Evolutionary conservation across 2,329 filamentous ascomycete species (phyloP).

Genomic region (Pseudocercospora crystallina): DNA sequence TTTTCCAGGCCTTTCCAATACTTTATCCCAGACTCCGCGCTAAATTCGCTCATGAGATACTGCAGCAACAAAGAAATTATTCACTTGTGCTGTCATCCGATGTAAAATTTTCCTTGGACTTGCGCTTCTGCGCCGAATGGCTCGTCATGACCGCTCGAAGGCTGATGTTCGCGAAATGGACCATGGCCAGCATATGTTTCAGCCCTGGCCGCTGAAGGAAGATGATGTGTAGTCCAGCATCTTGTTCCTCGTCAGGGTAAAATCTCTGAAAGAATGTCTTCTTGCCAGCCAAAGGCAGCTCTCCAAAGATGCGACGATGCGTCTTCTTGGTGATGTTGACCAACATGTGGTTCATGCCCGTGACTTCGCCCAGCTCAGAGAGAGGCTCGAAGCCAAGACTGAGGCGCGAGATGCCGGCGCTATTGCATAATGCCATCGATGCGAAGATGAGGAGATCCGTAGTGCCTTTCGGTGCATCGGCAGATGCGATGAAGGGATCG

Average conservation of each 20-base stretch:
- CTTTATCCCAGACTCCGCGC: no score
- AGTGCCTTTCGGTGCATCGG: conserved; percentile 3
- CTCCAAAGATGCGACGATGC: background rate
- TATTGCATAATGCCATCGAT: conserved; percentile 2
- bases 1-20: no score
- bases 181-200: conserved; percentile 6
- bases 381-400: conserved; percentile 1
- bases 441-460: conserved; percentile 7
- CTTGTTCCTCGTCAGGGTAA: conserved; percentile 6
- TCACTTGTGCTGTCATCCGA: no score
- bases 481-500: background rate
- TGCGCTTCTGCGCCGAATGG: background rate
- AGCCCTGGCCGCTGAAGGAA: background rate
- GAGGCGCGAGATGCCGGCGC: conserved; percentile 1
- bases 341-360: background rate
- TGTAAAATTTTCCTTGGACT: no score
- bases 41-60: no score
- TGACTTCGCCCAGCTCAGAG: background rate
- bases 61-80: no score
- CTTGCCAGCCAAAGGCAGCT: conserved; percentile 4
- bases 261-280: conserved; percentile 4
- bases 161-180: conserved; percentile 10
- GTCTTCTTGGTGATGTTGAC: background rate
- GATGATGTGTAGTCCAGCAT: conserved; percentile 9
- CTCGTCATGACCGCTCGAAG: background rate